phyloP scores from a whole-genome alignment of 2,329 filamentous ascomycete species.

The Xylariaceae sp. region DNA sequence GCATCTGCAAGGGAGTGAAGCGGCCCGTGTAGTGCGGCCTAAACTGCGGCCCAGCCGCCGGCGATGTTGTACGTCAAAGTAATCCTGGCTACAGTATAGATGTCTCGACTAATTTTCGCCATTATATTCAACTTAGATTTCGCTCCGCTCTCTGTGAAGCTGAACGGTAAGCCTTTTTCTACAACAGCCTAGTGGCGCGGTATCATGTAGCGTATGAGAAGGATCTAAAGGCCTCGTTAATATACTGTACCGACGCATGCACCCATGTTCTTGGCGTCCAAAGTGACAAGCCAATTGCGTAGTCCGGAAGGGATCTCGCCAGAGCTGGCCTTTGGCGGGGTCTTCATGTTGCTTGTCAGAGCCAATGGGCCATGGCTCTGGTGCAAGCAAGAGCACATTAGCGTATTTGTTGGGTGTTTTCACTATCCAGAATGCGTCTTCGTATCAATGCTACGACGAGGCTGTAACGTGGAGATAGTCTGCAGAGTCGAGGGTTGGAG shows the following conservation, averaged over 20 bases:
- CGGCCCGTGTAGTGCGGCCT: not conserved
- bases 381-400: not conserved
- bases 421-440: too few species aligned
- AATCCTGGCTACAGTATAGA: too few species aligned
- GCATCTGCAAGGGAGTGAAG: constrained; percentile 7
- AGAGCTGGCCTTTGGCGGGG: constrained; percentile 1
- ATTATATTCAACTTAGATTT: too few species aligned
- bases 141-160: too few species aligned
- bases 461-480: too few species aligned
- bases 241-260: not conserved
- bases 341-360: constrained; percentile 11
- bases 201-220: not conserved
- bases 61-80: too few species aligned
- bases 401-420: too few species aligned
- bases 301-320: constrained; percentile 3
- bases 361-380: constrained; percentile 7
- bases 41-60: too few species aligned
- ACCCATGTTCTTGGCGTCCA: constrained; percentile 6
- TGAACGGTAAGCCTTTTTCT: too few species aligned
- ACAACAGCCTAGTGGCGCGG: not conserved
- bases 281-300: constrained; percentile 12
- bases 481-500: too few species aligned
- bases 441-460: too few species aligned
- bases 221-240: not conserved
- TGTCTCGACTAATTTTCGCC: too few species aligned